phyloP scores from a whole-genome alignment of 2,329 filamentous ascomycete genomes.

The Fusarium buharicum region DNA sequence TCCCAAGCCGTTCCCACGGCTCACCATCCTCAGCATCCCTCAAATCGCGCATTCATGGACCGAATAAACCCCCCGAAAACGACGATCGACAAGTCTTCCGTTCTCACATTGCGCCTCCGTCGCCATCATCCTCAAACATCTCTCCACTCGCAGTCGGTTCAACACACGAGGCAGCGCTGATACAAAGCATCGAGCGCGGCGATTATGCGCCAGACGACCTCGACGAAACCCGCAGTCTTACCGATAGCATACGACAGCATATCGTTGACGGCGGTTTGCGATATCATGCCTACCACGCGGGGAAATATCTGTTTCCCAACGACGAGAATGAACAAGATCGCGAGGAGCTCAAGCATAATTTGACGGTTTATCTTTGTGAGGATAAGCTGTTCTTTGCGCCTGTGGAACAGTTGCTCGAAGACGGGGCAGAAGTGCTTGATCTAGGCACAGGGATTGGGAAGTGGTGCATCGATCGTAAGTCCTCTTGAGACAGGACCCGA shows the following conservation, averaged over 20 bases:
- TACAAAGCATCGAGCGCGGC: constrained; percentile 50
- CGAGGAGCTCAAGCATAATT: constrained; percentile 55
- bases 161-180: constrained; percentile 45
- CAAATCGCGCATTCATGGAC: background rate
- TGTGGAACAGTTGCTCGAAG: constrained; percentile 51
- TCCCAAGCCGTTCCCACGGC: constrained; percentile 20
- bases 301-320: constrained; percentile 57
- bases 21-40: constrained; percentile 1
- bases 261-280: constrained; percentile 55
- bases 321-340: constrained; percentile 56
- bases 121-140: constrained; percentile 42
- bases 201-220: constrained; percentile 42
- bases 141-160: constrained; percentile 49
- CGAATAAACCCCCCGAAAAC: constrained; percentile 3
- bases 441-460: constrained; percentile 64
- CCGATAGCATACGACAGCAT: constrained; percentile 57
- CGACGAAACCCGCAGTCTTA: constrained; percentile 55
- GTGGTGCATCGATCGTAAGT: constrained; percentile 63
- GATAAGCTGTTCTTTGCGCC: constrained; percentile 58
- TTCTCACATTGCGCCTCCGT: constrained; percentile 39
- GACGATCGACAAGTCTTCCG: background rate
- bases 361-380: constrained; percentile 54
- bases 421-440: constrained; percentile 58
- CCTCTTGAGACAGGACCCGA: background rate
- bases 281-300: constrained; percentile 56